Evolutionary conservation across 768 basidiomycete genomes (phyloP).

Genomic region (Xanthoconium purpureum): DNA sequence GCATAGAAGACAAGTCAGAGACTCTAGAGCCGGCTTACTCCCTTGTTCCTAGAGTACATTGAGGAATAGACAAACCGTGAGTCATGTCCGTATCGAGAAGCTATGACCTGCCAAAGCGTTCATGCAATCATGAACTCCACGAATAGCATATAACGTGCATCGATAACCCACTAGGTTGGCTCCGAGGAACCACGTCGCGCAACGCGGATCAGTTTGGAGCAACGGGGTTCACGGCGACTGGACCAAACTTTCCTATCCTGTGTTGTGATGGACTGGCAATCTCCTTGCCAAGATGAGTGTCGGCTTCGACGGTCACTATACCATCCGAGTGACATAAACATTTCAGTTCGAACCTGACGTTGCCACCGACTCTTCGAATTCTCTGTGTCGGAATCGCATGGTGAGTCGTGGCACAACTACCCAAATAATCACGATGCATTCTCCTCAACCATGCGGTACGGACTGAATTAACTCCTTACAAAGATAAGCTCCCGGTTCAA

Average conservation of each 20-base stretch:
- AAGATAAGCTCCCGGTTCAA: neutral
- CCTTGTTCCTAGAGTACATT: slow-evolving; percentile 1
- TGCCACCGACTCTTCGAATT: too few relatives aligned
- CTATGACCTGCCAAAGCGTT: neutral
- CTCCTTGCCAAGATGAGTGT: slow-evolving; percentile 2
- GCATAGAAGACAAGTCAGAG: neutral
- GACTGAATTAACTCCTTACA: neutral
- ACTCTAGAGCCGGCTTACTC: neutral
- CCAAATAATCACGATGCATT: too few relatives aligned
- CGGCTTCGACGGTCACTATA: too few relatives aligned
- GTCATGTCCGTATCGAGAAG: slow-evolving; percentile 13
- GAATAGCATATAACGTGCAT: slow-evolving; percentile 1
- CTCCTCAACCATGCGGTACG: neutral
- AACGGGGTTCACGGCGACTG: neutral
- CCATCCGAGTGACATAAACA: too few relatives aligned
- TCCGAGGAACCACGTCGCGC: slow-evolving; percentile 1
- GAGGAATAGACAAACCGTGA: neutral
- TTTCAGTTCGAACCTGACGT: too few relatives aligned
- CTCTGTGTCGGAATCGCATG: too few relatives aligned
- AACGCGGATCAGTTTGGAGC: slow-evolving; percentile 6
- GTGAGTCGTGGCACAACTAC: too few relatives aligned
- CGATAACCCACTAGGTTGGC: slow-evolving; percentile 1
- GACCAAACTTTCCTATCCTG: slow-evolving; percentile 13
- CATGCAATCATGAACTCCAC: neutral
- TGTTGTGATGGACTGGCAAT: slow-evolving; percentile 4